These are phyloP conservation scores for Didymella lethalis DNA, from an alignment of 2,329 filamentous ascomycete species.

Conservation along the genomic window DNA sequence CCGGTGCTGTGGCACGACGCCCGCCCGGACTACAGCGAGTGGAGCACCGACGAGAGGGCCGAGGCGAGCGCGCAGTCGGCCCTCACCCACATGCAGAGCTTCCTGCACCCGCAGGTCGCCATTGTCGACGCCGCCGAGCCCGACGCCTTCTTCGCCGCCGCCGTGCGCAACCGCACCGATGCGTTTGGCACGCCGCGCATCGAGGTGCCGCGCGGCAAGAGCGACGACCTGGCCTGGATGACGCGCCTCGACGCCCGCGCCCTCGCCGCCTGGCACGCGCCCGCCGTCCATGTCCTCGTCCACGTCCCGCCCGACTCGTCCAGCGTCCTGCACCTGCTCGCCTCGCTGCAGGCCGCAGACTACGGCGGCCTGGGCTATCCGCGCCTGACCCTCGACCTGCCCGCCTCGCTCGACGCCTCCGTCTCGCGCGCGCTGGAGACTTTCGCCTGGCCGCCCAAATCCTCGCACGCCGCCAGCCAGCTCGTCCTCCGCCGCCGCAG, in stretches of 20 bases:
- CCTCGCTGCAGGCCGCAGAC: slow-evolving; percentile 77
- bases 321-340: slow-evolving; percentile 79
- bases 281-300: slow-evolving; percentile 82
- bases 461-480: slow-evolving; percentile 37
- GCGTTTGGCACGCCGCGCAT: slow-evolving; percentile 70
- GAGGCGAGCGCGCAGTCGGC: slow-evolving; percentile 69
- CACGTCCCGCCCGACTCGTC: slow-evolving; percentile 75
- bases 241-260: slow-evolving; percentile 77
- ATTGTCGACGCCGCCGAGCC: slow-evolving; percentile 72
- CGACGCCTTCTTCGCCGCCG: slow-evolving; percentile 72
- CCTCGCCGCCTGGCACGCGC: slow-evolving; percentile 77
- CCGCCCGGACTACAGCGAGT: slow-evolving; percentile 74
- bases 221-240: slow-evolving; percentile 76
- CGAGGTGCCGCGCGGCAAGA: slow-evolving; percentile 71
- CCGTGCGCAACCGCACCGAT: slow-evolving; percentile 64
- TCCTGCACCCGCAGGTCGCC: slow-evolving; percentile 78
- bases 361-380: slow-evolving; percentile 74
- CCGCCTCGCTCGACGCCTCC: slow-evolving; percentile 70
- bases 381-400: slow-evolving; percentile 84
- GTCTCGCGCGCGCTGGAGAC: slow-evolving; percentile 68
- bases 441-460: slow-evolving; percentile 70
- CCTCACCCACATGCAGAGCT: slow-evolving; percentile 74
- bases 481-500: slow-evolving; percentile 80
- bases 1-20: slow-evolving; percentile 75
- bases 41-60: slow-evolving; percentile 75